A percentile compares a stretch with the other conserved stretches of the same genome.
These are phyloP conservation scores for Vickermania ingenoplastis DNA, from an alignment of 208 protist genomes.

Conservation along the genomic window DNA sequence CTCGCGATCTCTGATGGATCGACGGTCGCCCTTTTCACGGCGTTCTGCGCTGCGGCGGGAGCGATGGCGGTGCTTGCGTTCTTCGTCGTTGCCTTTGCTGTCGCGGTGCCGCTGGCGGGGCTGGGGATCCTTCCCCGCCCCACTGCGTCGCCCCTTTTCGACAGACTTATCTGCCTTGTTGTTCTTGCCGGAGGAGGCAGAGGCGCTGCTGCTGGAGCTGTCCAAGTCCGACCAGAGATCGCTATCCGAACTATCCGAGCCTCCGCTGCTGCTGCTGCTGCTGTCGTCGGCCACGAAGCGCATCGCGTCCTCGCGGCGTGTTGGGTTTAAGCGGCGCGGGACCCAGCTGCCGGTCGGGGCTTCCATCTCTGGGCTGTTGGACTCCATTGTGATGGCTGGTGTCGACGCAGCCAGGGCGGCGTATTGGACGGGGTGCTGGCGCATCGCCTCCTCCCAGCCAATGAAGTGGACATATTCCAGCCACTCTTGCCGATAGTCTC, in stretches of 20 bases:
- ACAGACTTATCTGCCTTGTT: too few relatives aligned
- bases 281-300: background rate
- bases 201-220: background rate
- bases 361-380: too few relatives aligned
- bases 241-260: background rate
- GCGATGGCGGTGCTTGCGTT: constrained; percentile 2
- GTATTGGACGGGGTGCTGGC: constrained; percentile 54
- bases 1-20: constrained; percentile 8
- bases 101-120: too few relatives aligned
- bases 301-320: background rate
- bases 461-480: constrained; percentile 82
- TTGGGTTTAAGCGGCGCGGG: background rate
- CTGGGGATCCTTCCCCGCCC: too few relatives aligned
- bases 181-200: background rate
- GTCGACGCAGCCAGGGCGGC: too few relatives aligned
- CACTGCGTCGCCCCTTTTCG: too few relatives aligned
- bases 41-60: background rate
- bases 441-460: constrained; percentile 41
- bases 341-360: too few relatives aligned
- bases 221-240: background rate
- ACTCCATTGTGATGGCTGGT: too few relatives aligned
- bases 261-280: background rate
- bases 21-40: too few relatives aligned
- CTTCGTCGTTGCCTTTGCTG: too few relatives aligned
- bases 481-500: constrained; percentile 83